Percentiles rank a stretch among this genome's conserved stretches.
Evolutionary conservation across 345 rosid species (phyloP).

Genomic region (Eucalyptus sp.): DNA sequence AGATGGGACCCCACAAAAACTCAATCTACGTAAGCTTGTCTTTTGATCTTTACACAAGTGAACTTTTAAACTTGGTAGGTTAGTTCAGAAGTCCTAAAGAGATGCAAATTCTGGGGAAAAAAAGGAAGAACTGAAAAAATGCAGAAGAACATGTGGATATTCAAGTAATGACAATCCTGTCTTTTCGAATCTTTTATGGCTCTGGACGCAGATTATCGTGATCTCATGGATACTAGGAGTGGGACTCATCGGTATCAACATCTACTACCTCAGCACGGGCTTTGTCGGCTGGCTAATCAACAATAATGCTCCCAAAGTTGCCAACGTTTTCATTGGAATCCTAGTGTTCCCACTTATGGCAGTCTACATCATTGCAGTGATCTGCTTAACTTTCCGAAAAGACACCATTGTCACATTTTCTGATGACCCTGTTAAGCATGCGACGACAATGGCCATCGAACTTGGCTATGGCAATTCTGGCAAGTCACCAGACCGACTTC

Average conservation of each 20-base stretch:
- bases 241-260: conserved; percentile 43
- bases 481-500: neutral
- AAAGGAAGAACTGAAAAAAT: neutral
- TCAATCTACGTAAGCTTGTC: conserved; percentile 6
- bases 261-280: conserved; percentile 40
- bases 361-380: conserved; percentile 22
- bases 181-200: neutral
- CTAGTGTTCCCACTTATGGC: conserved; percentile 47
- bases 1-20: conserved; percentile 73
- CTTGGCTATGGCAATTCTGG: conserved; percentile 10
- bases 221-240: conserved; percentile 48
- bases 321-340: conserved; percentile 31
- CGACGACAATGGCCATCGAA: neutral
- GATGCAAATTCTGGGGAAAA: conserved; percentile 7
- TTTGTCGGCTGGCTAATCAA: conserved; percentile 41
- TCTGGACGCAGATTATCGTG: conserved; percentile 20
- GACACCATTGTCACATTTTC: conserved; percentile 20
- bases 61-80: neutral
- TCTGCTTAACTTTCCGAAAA: conserved; percentile 42
- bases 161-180: neutral
- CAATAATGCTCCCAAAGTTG: conserved; percentile 25
- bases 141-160: neutral
- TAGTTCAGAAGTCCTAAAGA: neutral
- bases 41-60: neutral
- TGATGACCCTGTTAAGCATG: conserved; percentile 10